Conservation (phyloP, 2,329 filamentous ascomycete species). For the Arthrinium phaeospermum region DNA sequence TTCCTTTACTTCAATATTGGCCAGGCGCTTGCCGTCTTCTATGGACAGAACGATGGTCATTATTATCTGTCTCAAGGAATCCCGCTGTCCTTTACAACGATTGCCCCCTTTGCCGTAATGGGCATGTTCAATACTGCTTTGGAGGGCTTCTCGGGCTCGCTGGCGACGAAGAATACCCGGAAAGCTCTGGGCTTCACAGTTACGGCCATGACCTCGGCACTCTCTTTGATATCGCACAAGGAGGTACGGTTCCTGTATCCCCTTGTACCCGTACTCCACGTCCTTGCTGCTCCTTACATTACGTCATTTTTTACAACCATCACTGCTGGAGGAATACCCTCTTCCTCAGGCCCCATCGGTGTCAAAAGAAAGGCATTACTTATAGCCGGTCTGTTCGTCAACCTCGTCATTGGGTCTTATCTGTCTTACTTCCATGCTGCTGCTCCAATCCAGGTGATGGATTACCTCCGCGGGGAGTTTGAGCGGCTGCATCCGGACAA, state of each 20-base stretch:
- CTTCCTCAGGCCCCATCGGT: constrained; percentile 36
- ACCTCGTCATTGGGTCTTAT: constrained; percentile 75
- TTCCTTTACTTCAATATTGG: constrained; percentile 92
- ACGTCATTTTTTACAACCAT: constrained; percentile 66
- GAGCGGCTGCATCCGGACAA: constrained; percentile 58
- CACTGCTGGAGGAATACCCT: constrained; percentile 32
- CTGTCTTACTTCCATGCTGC: constrained; percentile 79
- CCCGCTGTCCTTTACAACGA: constrained; percentile 83
- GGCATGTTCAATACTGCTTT: constrained; percentile 63
- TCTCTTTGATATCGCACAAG: constrained; percentile 90
- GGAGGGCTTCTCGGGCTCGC: constrained; percentile 41
- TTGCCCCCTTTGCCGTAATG: constrained; percentile 74
- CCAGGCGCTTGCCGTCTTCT: constrained; percentile 88
- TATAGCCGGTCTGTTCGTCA: constrained; percentile 64
- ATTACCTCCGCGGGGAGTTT: constrained; percentile 78
- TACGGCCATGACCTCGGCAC: constrained; percentile 61
- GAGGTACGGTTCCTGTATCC: constrained; percentile 98
- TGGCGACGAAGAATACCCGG: constrained; percentile 48
- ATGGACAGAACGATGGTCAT: constrained; percentile 87
- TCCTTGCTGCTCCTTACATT: constrained; percentile 74
- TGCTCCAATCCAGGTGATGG: constrained; percentile 76
- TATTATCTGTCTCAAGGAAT: constrained; percentile 93
- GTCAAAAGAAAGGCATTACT: constrained; percentile 62
- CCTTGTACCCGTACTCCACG: constrained; percentile 82
- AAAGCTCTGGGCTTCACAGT: constrained; percentile 64